Base-by-base conservation (phyloP, 2,329 filamentous ascomycete genomes). In the Botrytis galanthina region DNA sequence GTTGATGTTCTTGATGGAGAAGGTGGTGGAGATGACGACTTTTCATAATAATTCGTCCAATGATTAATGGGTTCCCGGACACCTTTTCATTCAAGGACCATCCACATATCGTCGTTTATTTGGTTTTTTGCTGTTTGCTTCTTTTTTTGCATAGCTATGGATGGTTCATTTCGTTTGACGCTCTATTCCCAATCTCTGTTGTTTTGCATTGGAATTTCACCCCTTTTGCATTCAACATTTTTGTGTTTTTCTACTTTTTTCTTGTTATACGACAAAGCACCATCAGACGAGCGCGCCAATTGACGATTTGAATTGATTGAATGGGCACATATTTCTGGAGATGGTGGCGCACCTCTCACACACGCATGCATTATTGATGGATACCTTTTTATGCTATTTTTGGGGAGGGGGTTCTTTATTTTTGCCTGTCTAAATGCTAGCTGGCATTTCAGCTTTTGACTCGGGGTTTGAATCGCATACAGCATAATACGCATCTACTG, bases 1-100 rank as follows among this genome's bases (percentile, higher is more conserved):
- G 81, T 87, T 46, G 85, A 87, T 74, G 72, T 78, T 26, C 78
- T 81, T 70, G 78, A 80, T 66, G 77, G 75, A 3, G 78, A 79
- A 44, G 73, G 75, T 29, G 59, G 74, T 29, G 77, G 73, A 60
- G 78, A 77, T 60, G 79, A 81, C 70, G 79, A 79, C 74, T 80
- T 79, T 18, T 72, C 71, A 69, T 72, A 64, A 72, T 46, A 12
- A 51, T 35, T 39, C 51, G 32, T 32, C 51, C n/a, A 57, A 18
- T 57, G 6, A 69, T 69, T 46, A 60, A 42, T 35, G 37, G 46
- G 39, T 60, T 48, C 32, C 32, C 26, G 32, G 16, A 1, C 20
- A 60, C 18, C 54, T 61, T 51, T 61, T 61, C 35, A 5, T 29
- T 16, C 63, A 26, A 51, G 39, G 51, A 72, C 20, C 32, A 32